Conservation (phyloP, 441 rosid genomes). For the Cnidoscolus chayamansa region DNA sequence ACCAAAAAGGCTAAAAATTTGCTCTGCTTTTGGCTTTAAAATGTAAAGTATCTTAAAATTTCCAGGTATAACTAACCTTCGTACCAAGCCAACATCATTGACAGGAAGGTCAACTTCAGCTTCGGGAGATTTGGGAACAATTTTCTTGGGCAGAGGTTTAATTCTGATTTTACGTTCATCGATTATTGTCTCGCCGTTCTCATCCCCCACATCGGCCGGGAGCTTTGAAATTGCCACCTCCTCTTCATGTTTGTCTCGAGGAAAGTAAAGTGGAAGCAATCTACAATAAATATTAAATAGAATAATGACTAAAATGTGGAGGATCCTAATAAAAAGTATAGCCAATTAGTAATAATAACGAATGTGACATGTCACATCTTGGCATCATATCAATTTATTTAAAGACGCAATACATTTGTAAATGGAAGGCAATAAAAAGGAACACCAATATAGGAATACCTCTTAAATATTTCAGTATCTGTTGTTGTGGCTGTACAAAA, state of each 20-base stretch:
- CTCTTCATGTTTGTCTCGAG: slow-evolving; percentile 96
- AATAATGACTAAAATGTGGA: slow-evolving; percentile 20
- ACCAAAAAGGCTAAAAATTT: neutral
- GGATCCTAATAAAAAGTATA: neutral
- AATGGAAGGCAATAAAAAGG: slow-evolving; percentile 9
- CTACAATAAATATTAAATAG: slow-evolving; percentile 39
- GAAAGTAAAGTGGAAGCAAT: slow-evolving; percentile 95
- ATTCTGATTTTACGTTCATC: slow-evolving; percentile 98
- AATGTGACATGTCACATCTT: slow-evolving; percentile 7
- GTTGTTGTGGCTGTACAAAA: slow-evolving; percentile 64
- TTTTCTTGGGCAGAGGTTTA: slow-evolving; percentile 88
- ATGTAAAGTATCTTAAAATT: neutral
- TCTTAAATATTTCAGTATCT: slow-evolving; percentile 33
- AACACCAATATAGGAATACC: slow-evolving; percentile 39
- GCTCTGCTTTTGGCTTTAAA: neutral
- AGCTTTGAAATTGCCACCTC: slow-evolving; percentile 90
- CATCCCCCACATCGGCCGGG: slow-evolving; percentile 99
- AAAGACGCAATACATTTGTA: slow-evolving; percentile 11
- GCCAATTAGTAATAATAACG: neutral
- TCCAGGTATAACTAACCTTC: slow-evolving; percentile 58
- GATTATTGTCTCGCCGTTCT: slow-evolving; percentile 94
- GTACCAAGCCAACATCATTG: slow-evolving; percentile 82
- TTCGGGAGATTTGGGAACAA: slow-evolving; percentile 53
- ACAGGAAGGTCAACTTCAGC: slow-evolving; percentile 64
- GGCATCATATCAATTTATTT: slow-evolving; percentile 10